These are phyloP conservation scores for Moricandia arvensis DNA, from an alignment of 345 rosid species.

Conservation along the genomic window DNA sequence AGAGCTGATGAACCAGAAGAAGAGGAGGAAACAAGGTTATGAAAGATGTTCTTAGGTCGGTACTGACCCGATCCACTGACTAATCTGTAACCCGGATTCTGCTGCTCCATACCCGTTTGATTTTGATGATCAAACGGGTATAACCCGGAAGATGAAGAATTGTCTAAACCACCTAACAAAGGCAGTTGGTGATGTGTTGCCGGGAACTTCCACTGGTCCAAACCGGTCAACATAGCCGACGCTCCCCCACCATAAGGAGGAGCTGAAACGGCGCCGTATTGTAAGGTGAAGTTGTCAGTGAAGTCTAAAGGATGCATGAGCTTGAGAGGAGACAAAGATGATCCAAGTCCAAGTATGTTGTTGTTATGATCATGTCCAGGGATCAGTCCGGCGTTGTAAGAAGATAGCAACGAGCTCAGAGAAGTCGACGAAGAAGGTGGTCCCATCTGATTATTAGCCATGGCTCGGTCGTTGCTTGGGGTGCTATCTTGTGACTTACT, in stretches of 20 bases:
- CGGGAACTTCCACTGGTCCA: constrained; percentile 37
- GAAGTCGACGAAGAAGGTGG: constrained; percentile 34
- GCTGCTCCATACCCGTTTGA: constrained; percentile 29
- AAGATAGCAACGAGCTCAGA: constrained; percentile 36
- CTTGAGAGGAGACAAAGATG: constrained; percentile 41
- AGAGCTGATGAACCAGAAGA: constrained; percentile 35
- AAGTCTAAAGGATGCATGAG: constrained; percentile 38
- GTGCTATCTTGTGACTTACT: constrained; percentile 39
- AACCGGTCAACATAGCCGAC: constrained; percentile 29
- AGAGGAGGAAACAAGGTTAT: constrained; percentile 29
- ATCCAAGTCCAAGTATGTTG: constrained; percentile 37
- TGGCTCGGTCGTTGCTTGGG: constrained; percentile 36
- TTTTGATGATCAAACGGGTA: constrained; percentile 30
- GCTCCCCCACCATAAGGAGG: constrained; percentile 31
- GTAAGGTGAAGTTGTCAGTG: constrained; percentile 37
- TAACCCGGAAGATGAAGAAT: constrained; percentile 18
- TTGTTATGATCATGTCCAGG: constrained; percentile 37
- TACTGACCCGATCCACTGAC: constrained; percentile 37
- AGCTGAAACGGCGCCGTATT: constrained; percentile 38
- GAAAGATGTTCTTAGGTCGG: constrained; percentile 37
- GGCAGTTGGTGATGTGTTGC: constrained; percentile 28
- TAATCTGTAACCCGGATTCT: constrained; percentile 32
- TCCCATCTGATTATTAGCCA: constrained; percentile 31
- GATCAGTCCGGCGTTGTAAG: constrained; percentile 40
- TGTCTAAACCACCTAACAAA: constrained; percentile 30